phyloP scores from a whole-genome alignment of 2,329 filamentous ascomycete genomes.

The Xylogone sp. region DNA sequence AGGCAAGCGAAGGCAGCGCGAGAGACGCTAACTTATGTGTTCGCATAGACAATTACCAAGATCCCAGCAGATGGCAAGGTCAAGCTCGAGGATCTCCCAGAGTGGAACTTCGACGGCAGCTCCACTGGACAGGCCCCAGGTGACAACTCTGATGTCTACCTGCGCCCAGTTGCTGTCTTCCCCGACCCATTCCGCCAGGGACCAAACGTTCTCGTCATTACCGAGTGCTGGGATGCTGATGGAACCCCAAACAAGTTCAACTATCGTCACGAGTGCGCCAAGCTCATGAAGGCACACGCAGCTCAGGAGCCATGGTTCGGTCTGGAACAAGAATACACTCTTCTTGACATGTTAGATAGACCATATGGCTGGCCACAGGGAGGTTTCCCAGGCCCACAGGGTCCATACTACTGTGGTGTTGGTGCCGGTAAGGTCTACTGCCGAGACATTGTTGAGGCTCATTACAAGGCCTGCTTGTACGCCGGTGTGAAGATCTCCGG shows the following conservation, averaged over 20 bases:
- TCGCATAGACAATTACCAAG: slow-evolving; percentile 58
- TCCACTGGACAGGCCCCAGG: slow-evolving; percentile 90
- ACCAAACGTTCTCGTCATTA: slow-evolving; percentile 91
- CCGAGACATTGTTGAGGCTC: slow-evolving; percentile 94
- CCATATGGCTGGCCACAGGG: slow-evolving; percentile 88
- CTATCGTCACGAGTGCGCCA: slow-evolving; percentile 86
- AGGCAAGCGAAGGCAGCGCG: slow-evolving; percentile 9
- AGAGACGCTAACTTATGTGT: slow-evolving; percentile 20
- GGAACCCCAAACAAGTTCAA: slow-evolving; percentile 98
- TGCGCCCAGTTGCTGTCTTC: slow-evolving; percentile 84
- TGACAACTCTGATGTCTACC: slow-evolving; percentile 97
- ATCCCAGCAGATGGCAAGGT: slow-evolving; percentile 40
- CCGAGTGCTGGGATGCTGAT: slow-evolving; percentile 92
- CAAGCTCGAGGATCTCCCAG: slow-evolving; percentile 61
- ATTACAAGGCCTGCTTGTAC: slow-evolving; percentile 84
- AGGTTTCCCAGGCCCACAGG: slow-evolving; percentile 78
- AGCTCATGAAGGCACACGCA: slow-evolving; percentile 85
- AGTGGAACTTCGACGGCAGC: slow-evolving; percentile 85
- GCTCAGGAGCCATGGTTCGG: slow-evolving; percentile 92
- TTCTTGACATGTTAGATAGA: slow-evolving; percentile 79
- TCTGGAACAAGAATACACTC: slow-evolving; percentile 96
- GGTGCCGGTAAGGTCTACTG: slow-evolving; percentile 96
- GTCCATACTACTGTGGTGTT: slow-evolving; percentile 97
- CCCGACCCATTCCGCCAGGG: slow-evolving; percentile 86
- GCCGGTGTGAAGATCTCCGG: slow-evolving; percentile 91